Conservation (phyloP, 2,329 filamentous ascomycete species). For the Sporothrix phasma region DNA sequence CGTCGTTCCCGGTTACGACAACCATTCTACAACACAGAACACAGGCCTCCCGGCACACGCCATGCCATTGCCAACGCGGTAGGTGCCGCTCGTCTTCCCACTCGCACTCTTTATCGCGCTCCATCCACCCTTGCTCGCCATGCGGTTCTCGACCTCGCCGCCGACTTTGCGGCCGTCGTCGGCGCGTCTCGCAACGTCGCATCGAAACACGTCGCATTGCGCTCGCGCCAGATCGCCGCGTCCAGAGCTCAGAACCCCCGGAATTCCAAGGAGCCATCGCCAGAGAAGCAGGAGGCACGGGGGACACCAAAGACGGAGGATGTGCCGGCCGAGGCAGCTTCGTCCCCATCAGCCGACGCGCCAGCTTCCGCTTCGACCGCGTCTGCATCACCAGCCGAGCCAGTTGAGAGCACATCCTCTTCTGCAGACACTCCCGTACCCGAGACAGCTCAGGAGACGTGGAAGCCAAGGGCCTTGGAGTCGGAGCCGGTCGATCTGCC, state of each 20-base stretch:
- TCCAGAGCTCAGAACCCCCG: background rate
- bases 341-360: background rate
- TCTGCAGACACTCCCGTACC: background rate
- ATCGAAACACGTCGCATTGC: conserved; percentile 49
- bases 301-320: background rate
- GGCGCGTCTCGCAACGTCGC: conserved; percentile 61
- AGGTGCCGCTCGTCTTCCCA: background rate
- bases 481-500: background rate
- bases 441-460: background rate
- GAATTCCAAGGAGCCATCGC: background rate
- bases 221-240: conserved; percentile 39
- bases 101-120: background rate
- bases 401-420: background rate
- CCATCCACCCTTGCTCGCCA: conserved; percentile 21
- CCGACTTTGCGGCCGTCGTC: conserved; percentile 62
- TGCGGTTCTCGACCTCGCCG: conserved; percentile 53
- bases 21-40: background rate
- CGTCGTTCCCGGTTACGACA: background rate
- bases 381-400: background rate
- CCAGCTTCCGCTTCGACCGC: background rate
- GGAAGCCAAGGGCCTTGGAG: background rate
- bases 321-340: background rate
- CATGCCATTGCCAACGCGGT: background rate
- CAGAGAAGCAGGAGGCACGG: background rate
- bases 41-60: background rate